Base-by-base conservation (phyloP, 257 asterid species). In the Solanum boliviense region DNA sequence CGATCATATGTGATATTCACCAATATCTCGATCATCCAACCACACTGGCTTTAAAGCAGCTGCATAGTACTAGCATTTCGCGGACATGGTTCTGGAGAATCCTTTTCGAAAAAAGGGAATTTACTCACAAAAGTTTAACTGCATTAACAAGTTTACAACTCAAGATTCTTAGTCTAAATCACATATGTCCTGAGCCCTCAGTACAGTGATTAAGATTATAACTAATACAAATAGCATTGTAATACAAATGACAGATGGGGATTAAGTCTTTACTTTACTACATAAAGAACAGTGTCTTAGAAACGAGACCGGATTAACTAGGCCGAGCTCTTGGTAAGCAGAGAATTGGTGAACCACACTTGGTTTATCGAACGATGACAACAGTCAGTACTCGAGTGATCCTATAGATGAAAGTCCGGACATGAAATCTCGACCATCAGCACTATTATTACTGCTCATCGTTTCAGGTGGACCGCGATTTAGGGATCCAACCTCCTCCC, bases 331-430 rank as follows among this genome's bases (percentile, higher is more conserved):
- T 9, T 81, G 41, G 27, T 15, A 48, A 81, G 68, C 67, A 44
- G 67, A 27, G 29, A 78, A 27, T 44, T 27, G 65, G 84, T 65
- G 34, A 78, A 44, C 41, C 29, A 46, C 70, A 16, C 21, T 48
- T 82, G 44, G 71, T 48, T 18, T 82, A 82, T 48, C 31, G 7
- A 82, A 82, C 13, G 12, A 82, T 52, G 71, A 48, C 70, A 82
- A 10, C 20, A 35, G 2, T 93, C 92, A 94, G 89, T 93, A 93
- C 60, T 94, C 97, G 6, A 93, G 98, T 62, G 96, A 92, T 79
- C 96, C 98, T 88, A 94, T 88, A 39, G 97, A 93, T 9, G 98
- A 93, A 87, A 94, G 92, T 76, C 95, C 93, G 52, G 93, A 88
- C 29, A 88, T 84, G 41, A 94, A 89, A 88, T 91, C 92, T 60